Evolutionary conservation across 2,329 filamentous ascomycete species (phyloP).

Genomic region (Xylariaceae sp.): DNA sequence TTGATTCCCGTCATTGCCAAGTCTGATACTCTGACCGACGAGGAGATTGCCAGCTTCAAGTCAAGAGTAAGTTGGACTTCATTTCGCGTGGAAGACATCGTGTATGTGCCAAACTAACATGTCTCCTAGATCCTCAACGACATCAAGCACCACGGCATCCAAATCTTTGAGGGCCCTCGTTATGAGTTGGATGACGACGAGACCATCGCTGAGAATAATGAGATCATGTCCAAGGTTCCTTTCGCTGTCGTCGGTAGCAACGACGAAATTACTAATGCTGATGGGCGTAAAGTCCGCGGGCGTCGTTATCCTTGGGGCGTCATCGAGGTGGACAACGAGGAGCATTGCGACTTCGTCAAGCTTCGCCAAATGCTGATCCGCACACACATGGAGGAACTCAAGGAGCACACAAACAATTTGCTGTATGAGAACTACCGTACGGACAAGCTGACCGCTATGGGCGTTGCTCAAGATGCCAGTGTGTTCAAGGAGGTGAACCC

Average conservation of each 20-base stretch:
- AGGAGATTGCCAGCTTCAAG: conserved; percentile 94
- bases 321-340: conserved; percentile 99
- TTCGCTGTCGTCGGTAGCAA: conserved; percentile 98
- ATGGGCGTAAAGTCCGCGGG: conserved; percentile 92
- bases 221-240: conserved; percentile 99
- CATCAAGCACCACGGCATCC: conserved; percentile 94
- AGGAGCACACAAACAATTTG: conserved; percentile 99
- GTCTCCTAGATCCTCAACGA: conserved; percentile 79
- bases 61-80: conserved; percentile 67
- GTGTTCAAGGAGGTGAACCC: conserved; percentile 99
- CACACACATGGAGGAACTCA: conserved; percentile 99
- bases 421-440: conserved; percentile 99
- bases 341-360: conserved; percentile 99
- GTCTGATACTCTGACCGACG: conserved; percentile 94
- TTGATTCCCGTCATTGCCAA: conserved; percentile 98
- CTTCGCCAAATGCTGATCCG: conserved; percentile 99
- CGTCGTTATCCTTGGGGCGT: conserved; percentile 97
- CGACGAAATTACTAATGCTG: conserved; percentile 83
- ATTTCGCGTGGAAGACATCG: too few species aligned
- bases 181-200: conserved; percentile 99
- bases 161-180: conserved; percentile 97
- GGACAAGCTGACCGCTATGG: conserved; percentile 98
- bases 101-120: conserved; percentile 8
- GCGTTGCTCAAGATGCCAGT: conserved; percentile 95
- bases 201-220: conserved; percentile 99